Evolutionary conservation across 75 land plant species (phyloP).

Genomic region (Picea sitchensis): DNA sequence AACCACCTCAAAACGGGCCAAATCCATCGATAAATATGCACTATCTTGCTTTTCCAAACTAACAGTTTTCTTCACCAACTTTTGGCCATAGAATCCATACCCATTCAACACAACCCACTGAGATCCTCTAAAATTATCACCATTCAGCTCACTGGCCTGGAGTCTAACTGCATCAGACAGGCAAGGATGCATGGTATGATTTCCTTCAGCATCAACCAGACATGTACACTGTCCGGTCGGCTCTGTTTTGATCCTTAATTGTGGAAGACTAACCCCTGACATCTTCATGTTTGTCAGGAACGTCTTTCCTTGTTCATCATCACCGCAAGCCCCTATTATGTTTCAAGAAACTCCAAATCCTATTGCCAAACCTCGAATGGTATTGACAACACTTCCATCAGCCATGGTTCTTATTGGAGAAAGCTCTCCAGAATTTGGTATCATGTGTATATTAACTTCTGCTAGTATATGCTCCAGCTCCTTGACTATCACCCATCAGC

Average conservation of each 20-base stretch:
- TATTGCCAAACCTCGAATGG: conserved; percentile 69
- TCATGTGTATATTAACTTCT: conserved; percentile 62
- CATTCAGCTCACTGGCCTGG: conserved; percentile 26
- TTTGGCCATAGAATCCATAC: conserved; percentile 41
- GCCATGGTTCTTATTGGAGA: conserved; percentile 61
- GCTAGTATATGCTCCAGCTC: conserved; percentile 71
- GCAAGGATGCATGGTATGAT: conserved; percentile 92
- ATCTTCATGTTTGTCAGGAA: conserved; percentile 60
- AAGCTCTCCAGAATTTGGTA: conserved; percentile 28
- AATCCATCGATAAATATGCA: conserved; percentile 72
- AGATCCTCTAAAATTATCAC: neutral
- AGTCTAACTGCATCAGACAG: conserved; percentile 74
- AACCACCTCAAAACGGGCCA: conserved; percentile 97
- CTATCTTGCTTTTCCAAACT: conserved; percentile 73
- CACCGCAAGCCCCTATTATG: conserved; percentile 80
- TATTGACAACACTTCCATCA: conserved; percentile 93
- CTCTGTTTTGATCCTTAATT: conserved; percentile 69
- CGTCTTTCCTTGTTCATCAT: conserved; percentile 73
- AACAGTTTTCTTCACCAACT: conserved; percentile 51
- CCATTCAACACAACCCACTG: conserved; percentile 49
- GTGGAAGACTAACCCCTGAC: conserved; percentile 59
- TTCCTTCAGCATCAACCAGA: conserved; percentile 86
- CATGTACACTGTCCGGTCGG: conserved; percentile 89
- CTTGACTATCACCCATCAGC: conserved; percentile 39
- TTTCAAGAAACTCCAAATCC: conserved; percentile 66